Evolutionary conservation across 1,284 basidiomycete genomes (phyloP), one percentile per base, ranked within the genome.

Genomic region (Albatrellus sp.): DNA sequence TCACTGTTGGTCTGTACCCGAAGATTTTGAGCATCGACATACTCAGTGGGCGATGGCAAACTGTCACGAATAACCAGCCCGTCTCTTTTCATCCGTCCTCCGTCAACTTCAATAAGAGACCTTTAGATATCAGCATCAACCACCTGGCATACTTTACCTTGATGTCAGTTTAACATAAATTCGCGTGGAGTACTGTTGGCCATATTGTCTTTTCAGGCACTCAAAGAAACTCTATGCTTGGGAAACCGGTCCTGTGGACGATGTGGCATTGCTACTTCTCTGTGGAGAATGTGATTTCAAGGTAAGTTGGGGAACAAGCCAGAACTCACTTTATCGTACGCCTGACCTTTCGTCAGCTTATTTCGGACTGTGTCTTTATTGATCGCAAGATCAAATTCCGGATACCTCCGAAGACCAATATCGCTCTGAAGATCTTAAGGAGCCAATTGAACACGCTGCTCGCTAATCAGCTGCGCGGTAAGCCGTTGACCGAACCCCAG

Each of bases 141-240:
- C 75, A 91, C 60, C 60, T 96, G 40, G 70, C 75, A 14, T 96
- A 91, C 63, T 97, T 93, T 61, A 94, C 90, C 1, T 70, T 96
- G 33, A 93, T 92, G 87, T 85, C 52, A 53, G 74, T 63, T 12
- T 9, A 35, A 45, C 24, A 42, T 33, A 44, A 28, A 10, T 39
- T 46, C 51, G 39, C 54, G 17, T 51, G 31, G 48, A 29, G 48
- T 51, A 38, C 40, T 52, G 37, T 57, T 51, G 40, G 45, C 45
- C 40, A 11, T 31, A 32, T 40, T 38, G 24, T 6, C 8, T 5
- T 12, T 12, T n/a, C 53, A 90, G 90, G 86, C 88, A 90, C 59
- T 90, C 89, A 11, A 90, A 86, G 65, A 88, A 81, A 61, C 64
- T 98, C 28, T 98, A 94, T 60, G 92, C 86, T n/a, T 97, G 92